Evolutionary conservation across 306 rosid species (phyloP).

Genomic region (Inga leiocalycina): DNA sequence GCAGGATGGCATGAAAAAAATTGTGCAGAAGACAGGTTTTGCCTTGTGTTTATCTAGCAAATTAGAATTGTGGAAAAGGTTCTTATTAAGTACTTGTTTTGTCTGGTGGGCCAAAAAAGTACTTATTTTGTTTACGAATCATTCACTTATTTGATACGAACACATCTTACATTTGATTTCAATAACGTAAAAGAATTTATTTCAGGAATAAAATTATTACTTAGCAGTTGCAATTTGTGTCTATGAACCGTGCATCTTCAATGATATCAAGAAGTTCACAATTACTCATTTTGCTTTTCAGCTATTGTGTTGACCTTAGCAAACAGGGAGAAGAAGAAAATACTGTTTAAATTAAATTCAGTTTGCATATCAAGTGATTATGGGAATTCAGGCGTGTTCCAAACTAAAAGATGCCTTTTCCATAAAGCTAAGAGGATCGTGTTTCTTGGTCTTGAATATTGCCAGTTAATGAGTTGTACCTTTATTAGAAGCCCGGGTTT

Average conservation of each 20-base stretch:
- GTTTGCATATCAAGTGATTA: not conserved
- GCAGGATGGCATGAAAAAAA: not conserved
- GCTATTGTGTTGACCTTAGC: not conserved
- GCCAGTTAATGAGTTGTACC: conserved; percentile 4
- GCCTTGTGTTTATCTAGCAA: not conserved
- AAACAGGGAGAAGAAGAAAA: not conserved
- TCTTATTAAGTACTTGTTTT: not conserved
- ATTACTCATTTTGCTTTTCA: not conserved
- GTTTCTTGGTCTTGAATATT: conserved; percentile 16
- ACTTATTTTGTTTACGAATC: conserved; percentile 15
- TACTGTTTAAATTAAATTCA: not conserved
- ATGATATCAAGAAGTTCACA: not conserved
- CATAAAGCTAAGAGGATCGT: conserved; percentile 19
- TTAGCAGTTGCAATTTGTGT: not conserved
- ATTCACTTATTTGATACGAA: not conserved
- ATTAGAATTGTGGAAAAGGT: not conserved
- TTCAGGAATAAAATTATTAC: not conserved
- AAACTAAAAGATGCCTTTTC: not conserved
- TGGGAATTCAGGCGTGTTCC: not conserved
- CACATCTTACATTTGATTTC: not conserved
- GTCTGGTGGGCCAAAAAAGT: not conserved
- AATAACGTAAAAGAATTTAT: not conserved
- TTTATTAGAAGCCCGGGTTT: conserved; percentile 3
- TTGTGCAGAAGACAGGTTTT: not conserved
- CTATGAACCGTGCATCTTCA: not conserved